Evolutionary conservation across 2,329 filamentous ascomycete genomes (phyloP), one percentile per base, ranked within the genome.

Genomic region (Ophiocordyceps robertsii): DNA sequence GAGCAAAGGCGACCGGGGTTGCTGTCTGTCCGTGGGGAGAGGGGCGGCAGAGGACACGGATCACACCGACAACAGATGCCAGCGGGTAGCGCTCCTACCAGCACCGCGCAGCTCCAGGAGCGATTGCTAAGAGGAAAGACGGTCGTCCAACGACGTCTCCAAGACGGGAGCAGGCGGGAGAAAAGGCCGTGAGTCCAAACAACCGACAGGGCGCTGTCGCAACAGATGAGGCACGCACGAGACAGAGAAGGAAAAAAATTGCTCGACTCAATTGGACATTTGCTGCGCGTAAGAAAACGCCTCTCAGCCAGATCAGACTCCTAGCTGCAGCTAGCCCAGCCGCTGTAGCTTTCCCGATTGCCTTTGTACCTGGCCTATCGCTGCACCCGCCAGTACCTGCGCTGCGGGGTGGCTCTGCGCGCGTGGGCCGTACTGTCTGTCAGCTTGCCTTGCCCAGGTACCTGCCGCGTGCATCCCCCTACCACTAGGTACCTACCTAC

Each of bases 201-300:
- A 16, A 16, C n/a, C 14, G 33, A 36, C 33, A 36, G n/a, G 12
- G 33, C 33, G 33, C 33, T 4, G 33, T 17, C 17, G 33, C 33
- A 36, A 16, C n/a, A 12, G 33, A 19, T 16, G 16, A 16, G 3
- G 40, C 27, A 16, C 2, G 36, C 40, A 38, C 17, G 16, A 27
- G 33, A 31, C 27, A 11, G n/a, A 16, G 19, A 30, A 33, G 17
- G 24, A 33, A 42, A 39, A n/a, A 43, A 39, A 39, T 21, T 39
- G 21, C 31, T 39, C 17, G 31, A 39, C 30, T 39, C 37, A 36
- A 39, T 39, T 39, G 30, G 37, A 31, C 30, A 43, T 39, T 13
- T 13, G 40, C 35, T 36, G 33, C 33, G 33, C 14, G 33, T 36
- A 10, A 36, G 33, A 36, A 29, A 37, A 29, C 16, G 37, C n/a